Evolutionary conservation across 164 flowering plant species (phyloP), one percentile per base, ranked within the genome.

Genomic region (Vitis rupestris): DNA sequence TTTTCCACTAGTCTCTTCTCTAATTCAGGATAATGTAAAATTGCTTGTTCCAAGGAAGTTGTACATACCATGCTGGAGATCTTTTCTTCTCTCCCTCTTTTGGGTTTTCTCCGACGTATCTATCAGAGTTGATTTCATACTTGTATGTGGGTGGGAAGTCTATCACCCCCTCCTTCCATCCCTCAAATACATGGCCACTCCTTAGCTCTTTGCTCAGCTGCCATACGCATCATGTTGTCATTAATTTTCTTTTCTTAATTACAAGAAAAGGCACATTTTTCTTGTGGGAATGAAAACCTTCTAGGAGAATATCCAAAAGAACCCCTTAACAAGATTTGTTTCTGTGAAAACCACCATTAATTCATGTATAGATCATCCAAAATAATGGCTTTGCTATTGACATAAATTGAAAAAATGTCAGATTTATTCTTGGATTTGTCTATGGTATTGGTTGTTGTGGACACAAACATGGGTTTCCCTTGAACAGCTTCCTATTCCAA

Each of bases 101-200:
- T 55, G 86, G 89, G 70, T 77, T 80, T 70, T 91, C 96, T 27
- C 98, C 97, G 59, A 86, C 86, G 70, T 89, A 96, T 81, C 82
- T 84, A 63, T 93, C 91, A 1, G 90, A 80, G 77, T 92, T 81
- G 75, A 91, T 55, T 71, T 86, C 97, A 74, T 93, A 95, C 70
- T 95, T 95, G 79, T 95, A 95, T 4, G 99, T 95, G 12, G 99
- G 99, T n/a, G 99, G 88, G 64, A 95, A 95, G 67, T 86, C 79
- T 72, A 93, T 86, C 8, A 63, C n/a, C 51, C 99, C 99, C 72
- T 95, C 99, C 70, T 85, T 89, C 99, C 99, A 95, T 63, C 97
- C 99, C 69, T 85, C 88, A 78, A 95, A 95, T 29, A 87, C 93
- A 76, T 52, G 90, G n/a, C 97, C 98, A n/a, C 74, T 75, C 44